Percentiles rank a stretch among this genome's conserved stretches.
These are phyloP conservation scores for Calonectria pseudoturangicola DNA, from an alignment of 2,329 filamentous ascomycete genomes.

Conservation along the genomic window DNA sequence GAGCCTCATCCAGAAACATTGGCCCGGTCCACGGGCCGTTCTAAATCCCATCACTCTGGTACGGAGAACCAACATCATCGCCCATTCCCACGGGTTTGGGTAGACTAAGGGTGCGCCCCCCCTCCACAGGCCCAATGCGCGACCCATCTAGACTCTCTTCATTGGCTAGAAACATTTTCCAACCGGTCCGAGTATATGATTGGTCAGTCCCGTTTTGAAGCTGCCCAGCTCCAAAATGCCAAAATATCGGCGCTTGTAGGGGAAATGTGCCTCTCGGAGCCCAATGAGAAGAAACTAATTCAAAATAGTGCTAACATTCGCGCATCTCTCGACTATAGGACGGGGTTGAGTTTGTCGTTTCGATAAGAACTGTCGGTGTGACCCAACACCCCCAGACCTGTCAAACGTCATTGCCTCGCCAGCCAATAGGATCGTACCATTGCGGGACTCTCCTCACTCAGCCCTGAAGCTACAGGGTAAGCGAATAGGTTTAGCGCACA, in stretches of 20 bases:
- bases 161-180: background rate
- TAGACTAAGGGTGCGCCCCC: background rate
- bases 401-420: background rate
- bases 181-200: background rate
- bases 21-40: background rate
- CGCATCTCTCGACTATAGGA: background rate
- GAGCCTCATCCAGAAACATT: background rate
- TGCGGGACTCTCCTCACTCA: constrained; percentile 6
- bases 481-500: background rate
- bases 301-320: too few relatives aligned
- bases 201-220: background rate
- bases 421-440: constrained; percentile 1
- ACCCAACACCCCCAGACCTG: background rate
- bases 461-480: constrained; percentile 4
- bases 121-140: constrained; percentile 2
- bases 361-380: too few relatives aligned
- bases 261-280: background rate
- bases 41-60: background rate
- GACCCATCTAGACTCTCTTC: background rate
- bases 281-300: background rate
- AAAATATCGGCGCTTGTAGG: background rate
- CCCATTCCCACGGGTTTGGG: constrained; percentile 16
- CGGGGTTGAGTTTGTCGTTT: background rate
- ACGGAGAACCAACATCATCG: constrained; percentile 10
- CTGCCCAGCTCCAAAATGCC: background rate